These are phyloP conservation scores for Kazachstania bromeliacearum DNA, from an alignment of 805 yeast genomes.

Conservation along the genomic window DNA sequence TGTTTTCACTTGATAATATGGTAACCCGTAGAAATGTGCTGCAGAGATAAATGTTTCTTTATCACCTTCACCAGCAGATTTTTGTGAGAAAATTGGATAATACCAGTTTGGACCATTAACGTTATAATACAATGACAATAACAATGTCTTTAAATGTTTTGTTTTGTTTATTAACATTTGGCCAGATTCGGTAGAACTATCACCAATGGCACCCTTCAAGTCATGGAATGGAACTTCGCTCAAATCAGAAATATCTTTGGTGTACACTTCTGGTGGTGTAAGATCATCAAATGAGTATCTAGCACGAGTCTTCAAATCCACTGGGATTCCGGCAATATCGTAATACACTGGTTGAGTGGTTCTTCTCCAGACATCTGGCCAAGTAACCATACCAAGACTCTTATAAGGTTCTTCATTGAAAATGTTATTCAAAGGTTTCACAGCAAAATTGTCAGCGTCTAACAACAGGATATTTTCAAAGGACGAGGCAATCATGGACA, in stretches of 20 bases:
- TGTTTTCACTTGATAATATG: slow-evolving; percentile 44
- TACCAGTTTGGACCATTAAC: slow-evolving; percentile 56
- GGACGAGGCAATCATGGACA: slow-evolving; percentile 63
- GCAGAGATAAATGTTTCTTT: slow-evolving; percentile 70
- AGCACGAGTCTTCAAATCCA: slow-evolving; percentile 34
- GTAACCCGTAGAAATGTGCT: slow-evolving; percentile 40
- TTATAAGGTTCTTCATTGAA: slow-evolving; percentile 52
- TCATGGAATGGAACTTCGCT: slow-evolving; percentile 43
- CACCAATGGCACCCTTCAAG: slow-evolving; percentile 55
- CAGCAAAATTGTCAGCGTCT: slow-evolving; percentile 73
- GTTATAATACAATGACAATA: slow-evolving; percentile 58
- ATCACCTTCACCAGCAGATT: slow-evolving; percentile 72
- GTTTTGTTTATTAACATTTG: slow-evolving; percentile 56
- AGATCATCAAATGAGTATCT: slow-evolving; percentile 31
- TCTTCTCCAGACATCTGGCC: slow-evolving; percentile 90
- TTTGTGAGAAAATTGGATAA: slow-evolving; percentile 61
- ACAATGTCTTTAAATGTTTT: slow-evolving; percentile 46
- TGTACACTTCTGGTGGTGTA: slow-evolving; percentile 27
- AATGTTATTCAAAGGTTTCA: slow-evolving; percentile 51
- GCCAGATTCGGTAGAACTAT: slow-evolving; percentile 67
- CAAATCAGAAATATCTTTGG: slow-evolving; percentile 16
- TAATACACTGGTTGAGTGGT: slow-evolving; percentile 70
- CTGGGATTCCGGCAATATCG: slow-evolving; percentile 52
- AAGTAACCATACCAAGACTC: slow-evolving; percentile 44
- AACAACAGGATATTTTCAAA: slow-evolving; percentile 64